Percentiles rank a stretch among this genome's conserved stretches.
Conservation (phyloP, 495 filamentous ascomycete species). For the Sabuloglossum arenarium region DNA sequence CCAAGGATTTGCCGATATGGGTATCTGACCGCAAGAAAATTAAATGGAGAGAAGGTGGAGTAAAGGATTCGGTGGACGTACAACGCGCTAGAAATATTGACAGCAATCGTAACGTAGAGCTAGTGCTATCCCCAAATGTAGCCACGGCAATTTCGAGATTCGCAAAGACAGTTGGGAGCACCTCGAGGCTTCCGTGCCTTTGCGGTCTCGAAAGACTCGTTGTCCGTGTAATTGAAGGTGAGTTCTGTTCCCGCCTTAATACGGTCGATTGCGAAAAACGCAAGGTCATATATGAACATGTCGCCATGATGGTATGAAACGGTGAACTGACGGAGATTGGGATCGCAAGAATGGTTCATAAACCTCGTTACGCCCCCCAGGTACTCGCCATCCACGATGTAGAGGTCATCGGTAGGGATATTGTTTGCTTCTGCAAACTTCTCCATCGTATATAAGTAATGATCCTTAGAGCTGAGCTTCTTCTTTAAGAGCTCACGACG, state of each 20-base stretch:
- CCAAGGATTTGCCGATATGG: too few relatives aligned
- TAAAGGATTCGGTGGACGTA: too few relatives aligned
- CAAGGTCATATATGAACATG: constrained; percentile 59
- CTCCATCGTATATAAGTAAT: constrained; percentile 73
- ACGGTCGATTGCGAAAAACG: constrained; percentile 57
- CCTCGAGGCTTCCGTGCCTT: neutral
- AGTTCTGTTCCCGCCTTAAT: constrained; percentile 23
- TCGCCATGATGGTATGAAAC: constrained; percentile 63
- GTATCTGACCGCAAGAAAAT: too few relatives aligned
- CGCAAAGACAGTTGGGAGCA: constrained; percentile 1
- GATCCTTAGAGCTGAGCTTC: constrained; percentile 21
- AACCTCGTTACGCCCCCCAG: constrained; percentile 37
- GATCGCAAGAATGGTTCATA: constrained; percentile 48
- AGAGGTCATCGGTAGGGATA: constrained; percentile 14
- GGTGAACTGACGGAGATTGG: constrained; percentile 62
- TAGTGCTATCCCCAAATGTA: constrained; percentile 2
- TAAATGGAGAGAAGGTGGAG: too few relatives aligned
- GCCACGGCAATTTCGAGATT: constrained; percentile 1
- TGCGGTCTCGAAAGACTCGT: neutral
- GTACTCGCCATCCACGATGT: constrained; percentile 37
- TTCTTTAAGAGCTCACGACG: constrained; percentile 33
- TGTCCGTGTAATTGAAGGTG: constrained; percentile 13
- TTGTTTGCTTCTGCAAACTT: constrained; percentile 36
- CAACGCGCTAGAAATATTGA: too few relatives aligned
- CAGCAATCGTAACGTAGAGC: too few relatives aligned